Conservation (phyloP, 2,329 filamentous ascomycete species). For the Camptophora hylomeconis region DNA sequence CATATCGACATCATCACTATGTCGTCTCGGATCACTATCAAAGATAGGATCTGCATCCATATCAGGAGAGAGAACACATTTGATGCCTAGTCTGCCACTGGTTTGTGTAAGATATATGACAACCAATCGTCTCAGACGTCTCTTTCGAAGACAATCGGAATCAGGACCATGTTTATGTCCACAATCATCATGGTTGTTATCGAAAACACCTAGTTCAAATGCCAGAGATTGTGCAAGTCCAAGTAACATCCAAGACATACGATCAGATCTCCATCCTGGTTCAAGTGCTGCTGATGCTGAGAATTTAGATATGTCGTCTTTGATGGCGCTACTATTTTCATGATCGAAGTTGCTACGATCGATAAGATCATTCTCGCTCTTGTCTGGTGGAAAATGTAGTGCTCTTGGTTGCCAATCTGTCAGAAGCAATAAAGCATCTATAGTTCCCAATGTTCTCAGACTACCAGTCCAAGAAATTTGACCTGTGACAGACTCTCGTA, state of each 20-base stretch:
- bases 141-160: conserved; percentile 64
- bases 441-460: conserved; percentile 77
- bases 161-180: conserved; percentile 25
- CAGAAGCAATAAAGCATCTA: conserved; percentile 84
- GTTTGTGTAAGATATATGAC: conserved; percentile 87
- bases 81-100: conserved; percentile 83
- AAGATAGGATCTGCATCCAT: conserved; percentile 27
- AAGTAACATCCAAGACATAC: conserved; percentile 49
- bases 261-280: conserved; percentile 68
- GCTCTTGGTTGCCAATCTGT: conserved; percentile 96
- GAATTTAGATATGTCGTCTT: conserved; percentile 16
- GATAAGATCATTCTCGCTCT: conserved; percentile 51
- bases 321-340: no score
- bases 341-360: conserved; percentile 22
- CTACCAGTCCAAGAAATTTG: conserved; percentile 53
- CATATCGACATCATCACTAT: conserved; percentile 32
- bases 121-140: conserved; percentile 74
- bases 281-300: conserved; percentile 76
- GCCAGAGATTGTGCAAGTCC: conserved; percentile 40
- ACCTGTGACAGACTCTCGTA: conserved; percentile 51
- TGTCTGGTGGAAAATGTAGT: conserved; percentile 73
- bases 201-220: conserved; percentile 83
- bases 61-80: conserved; percentile 68
- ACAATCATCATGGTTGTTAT: conserved; percentile 49
- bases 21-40: no score